A percentile compares a stretch with the other conserved stretches of the same genome.
Conservation (phyloP, 768 basidiomycete genomes). For the Rhodosporidiobolus sp. region DNA sequence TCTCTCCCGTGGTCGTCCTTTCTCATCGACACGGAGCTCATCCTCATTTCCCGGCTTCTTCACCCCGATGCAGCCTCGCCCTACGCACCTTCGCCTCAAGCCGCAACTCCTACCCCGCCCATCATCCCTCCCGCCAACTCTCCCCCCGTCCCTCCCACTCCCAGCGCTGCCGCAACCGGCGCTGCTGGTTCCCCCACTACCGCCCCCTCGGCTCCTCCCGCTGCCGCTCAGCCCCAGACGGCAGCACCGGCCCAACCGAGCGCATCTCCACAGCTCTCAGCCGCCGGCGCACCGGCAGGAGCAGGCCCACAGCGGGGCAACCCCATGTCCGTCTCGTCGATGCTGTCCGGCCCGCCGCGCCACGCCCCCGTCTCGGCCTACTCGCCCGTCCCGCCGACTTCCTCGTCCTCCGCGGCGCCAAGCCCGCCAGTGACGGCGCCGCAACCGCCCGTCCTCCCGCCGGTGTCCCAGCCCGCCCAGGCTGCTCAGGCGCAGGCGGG, state of each 20-base stretch:
- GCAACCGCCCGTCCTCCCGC: background rate
- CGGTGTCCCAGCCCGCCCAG: no score
- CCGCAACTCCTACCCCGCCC: background rate
- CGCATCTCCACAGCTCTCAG: background rate
- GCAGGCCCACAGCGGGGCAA: slow-evolving; percentile 14
- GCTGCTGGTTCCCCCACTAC: no score
- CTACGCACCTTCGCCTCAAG: background rate
- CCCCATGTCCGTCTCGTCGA: slow-evolving; percentile 39
- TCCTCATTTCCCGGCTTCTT: background rate
- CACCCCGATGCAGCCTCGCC: background rate
- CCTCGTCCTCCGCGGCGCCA: background rate
- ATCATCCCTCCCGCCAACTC: background rate
- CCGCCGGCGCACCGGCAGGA: background rate
- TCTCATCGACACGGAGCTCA: no score
- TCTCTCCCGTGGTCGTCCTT: no score
- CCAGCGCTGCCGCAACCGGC: no score
- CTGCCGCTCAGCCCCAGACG: background rate
- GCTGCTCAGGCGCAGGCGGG: no score
- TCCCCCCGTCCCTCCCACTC: background rate
- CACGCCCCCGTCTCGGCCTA: slow-evolving; percentile 12
- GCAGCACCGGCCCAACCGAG: no score
- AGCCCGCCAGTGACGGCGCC: background rate
- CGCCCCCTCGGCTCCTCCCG: background rate
- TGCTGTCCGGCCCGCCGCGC: slow-evolving; percentile 31
- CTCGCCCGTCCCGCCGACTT: background rate